phyloP scores from a whole-genome alignment of 495 filamentous ascomycete genomes.

The Aspergillus egyptiacus region DNA sequence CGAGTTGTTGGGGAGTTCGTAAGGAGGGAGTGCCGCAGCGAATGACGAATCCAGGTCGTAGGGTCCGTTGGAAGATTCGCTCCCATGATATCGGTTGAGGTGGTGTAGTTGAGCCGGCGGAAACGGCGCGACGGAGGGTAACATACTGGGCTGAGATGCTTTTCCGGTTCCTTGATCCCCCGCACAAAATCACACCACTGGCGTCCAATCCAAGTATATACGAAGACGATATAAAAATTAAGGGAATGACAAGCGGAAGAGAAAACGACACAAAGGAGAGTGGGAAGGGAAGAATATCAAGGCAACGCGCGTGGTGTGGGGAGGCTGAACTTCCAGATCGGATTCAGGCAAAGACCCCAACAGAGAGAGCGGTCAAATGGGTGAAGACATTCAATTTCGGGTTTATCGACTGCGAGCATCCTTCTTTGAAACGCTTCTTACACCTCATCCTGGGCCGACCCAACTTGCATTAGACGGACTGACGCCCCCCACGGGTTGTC shows the following conservation, averaged over 20 bases:
- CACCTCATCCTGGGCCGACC: slow-evolving; percentile 44
- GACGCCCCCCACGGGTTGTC: slow-evolving; percentile 22
- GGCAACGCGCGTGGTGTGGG: neutral
- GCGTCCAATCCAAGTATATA: slow-evolving; percentile 1
- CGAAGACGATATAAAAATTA: neutral
- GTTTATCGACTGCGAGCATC: slow-evolving; percentile 42
- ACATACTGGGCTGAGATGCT: slow-evolving; percentile 31
- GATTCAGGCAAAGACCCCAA: slow-evolving; percentile 15
- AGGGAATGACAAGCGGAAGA: slow-evolving; percentile 1
- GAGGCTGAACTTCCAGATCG: neutral
- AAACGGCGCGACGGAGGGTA: slow-evolving; percentile 41
- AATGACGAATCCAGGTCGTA: slow-evolving; percentile 32
- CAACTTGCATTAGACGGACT: slow-evolving; percentile 19
- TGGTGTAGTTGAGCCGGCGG: slow-evolving; percentile 44
- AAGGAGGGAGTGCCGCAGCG: slow-evolving; percentile 17
- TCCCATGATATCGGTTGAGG: slow-evolving; percentile 29
- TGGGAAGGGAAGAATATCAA: neutral
- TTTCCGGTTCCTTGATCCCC: slow-evolving; percentile 1
- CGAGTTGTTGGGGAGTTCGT: slow-evolving; percentile 27
- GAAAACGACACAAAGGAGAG: neutral
- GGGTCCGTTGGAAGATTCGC: slow-evolving; percentile 25
- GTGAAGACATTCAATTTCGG: slow-evolving; percentile 25
- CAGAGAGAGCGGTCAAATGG: slow-evolving; percentile 19
- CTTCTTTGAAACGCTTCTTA: slow-evolving; percentile 46
- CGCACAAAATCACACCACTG: neutral